A percentile compares a stretch with the other conserved stretches of the same genome.
Conservation (phyloP, 23 red algal genomes). For the Pyropia haitanensis region DNA sequence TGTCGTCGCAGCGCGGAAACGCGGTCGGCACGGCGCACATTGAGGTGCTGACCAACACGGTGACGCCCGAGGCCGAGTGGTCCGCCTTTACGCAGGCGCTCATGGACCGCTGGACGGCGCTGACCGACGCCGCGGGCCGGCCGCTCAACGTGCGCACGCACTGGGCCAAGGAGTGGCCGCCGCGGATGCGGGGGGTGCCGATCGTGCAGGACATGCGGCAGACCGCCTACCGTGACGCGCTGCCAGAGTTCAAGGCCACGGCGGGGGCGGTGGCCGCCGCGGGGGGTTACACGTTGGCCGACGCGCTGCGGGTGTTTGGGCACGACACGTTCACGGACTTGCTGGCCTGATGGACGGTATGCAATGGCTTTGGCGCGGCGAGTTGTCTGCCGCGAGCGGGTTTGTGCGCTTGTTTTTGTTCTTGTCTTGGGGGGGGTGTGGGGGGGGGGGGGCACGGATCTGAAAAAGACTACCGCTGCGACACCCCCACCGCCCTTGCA, state of each 20-base stretch:
- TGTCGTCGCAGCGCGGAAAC: neutral
- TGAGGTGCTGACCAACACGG: neutral
- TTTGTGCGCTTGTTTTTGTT: too few relatives aligned
- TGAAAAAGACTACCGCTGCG: too few relatives aligned
- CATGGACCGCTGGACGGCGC: slow-evolving; percentile 3
- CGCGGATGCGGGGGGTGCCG: neutral
- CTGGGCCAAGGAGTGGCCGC: slow-evolving; percentile 24
- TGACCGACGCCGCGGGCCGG: slow-evolving; percentile 4
- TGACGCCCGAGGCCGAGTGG: slow-evolving; percentile 2
- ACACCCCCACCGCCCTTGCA: too few relatives aligned
- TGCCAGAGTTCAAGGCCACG: neutral
- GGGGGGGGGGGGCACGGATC: too few relatives aligned
- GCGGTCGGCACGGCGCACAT: neutral
- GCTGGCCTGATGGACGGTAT: too few relatives aligned
- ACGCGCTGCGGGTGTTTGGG: slow-evolving; percentile 11
- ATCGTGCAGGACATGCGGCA: neutral
- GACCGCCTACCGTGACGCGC: neutral
- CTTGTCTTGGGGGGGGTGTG: too few relatives aligned
- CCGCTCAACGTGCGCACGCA: slow-evolving; percentile 1
- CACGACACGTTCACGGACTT: slow-evolving; percentile 11
- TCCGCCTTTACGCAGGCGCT: neutral
- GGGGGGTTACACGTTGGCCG: slow-evolving; percentile 4
- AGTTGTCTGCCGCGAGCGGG: too few relatives aligned
- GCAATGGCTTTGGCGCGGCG: too few relatives aligned
- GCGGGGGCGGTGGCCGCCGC: neutral